Percentiles rank a stretch among this genome's conserved stretches.
phyloP scores from a whole-genome alignment of 768 basidiomycete species.

The Cystoderma amianthinum region DNA sequence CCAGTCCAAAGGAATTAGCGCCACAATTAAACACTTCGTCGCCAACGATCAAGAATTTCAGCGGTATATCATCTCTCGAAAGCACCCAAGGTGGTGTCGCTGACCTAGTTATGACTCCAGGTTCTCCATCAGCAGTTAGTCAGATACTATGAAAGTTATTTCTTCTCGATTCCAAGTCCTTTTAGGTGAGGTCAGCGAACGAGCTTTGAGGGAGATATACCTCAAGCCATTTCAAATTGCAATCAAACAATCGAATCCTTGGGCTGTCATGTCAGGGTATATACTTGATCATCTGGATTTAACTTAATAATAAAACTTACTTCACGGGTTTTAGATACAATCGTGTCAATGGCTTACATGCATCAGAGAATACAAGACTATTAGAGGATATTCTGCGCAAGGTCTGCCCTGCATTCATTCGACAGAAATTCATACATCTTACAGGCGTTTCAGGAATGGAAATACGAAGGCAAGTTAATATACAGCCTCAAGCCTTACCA shows the following conservation, averaged over 20 bases:
- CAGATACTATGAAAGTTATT: background rate
- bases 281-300: conserved; percentile 8
- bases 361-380: conserved; percentile 44
- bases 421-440: background rate
- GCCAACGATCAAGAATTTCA: conserved; percentile 61
- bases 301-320: background rate
- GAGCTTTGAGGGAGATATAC: conserved; percentile 63
- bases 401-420: conserved; percentile 10
- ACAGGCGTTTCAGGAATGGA: conserved; percentile 44
- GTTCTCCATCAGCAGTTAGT: conserved; percentile 40
- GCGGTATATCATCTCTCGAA: conserved; percentile 22
- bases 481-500: background rate
- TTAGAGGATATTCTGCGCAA: conserved; percentile 47
- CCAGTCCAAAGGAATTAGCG: conserved; percentile 48
- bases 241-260: conserved; percentile 44
- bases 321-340: conserved; percentile 38
- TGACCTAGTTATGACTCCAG: conserved; percentile 10
- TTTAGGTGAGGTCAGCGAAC: conserved; percentile 42
- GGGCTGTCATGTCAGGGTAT: conserved; percentile 55
- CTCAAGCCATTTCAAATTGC: conserved; percentile 59
- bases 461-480: conserved; percentile 33
- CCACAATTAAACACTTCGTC: conserved; percentile 61
- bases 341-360: conserved; percentile 54
- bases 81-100: background rate
- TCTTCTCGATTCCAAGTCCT: background rate